phyloP scores from a whole-genome alignment of 2,329 filamentous ascomycete genomes.

The Emergomyces pasteurianus region DNA sequence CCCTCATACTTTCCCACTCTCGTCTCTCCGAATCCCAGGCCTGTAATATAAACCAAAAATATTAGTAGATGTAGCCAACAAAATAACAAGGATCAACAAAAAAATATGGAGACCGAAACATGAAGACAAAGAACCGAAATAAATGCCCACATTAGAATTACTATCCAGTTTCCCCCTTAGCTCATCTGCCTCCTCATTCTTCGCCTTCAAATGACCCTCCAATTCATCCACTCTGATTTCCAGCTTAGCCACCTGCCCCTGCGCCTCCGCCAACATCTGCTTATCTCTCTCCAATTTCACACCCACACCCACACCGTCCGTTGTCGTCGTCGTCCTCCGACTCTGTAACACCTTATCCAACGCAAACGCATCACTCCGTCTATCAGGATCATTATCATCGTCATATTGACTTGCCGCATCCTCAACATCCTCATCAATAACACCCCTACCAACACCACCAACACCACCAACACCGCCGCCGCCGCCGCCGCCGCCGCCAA shows the following conservation, averaged over 20 bases:
- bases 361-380: slow-evolving; percentile 53
- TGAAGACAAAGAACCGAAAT: slow-evolving; percentile 1
- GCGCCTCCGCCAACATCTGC: slow-evolving; percentile 66
- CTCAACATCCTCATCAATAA: slow-evolving; percentile 60
- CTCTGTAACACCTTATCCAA: slow-evolving; percentile 40
- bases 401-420: slow-evolving; percentile 36
- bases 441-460: slow-evolving; percentile 38
- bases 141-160: slow-evolving; percentile 31
- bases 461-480: slow-evolving; percentile 43
- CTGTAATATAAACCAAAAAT: slow-evolving; percentile 13
- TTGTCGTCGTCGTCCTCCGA: slow-evolving; percentile 37
- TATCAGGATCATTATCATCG: slow-evolving; percentile 34
- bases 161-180: slow-evolving; percentile 48
- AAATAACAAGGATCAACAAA: not conserved
- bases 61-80: slow-evolving; percentile 1
- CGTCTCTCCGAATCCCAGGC: slow-evolving; percentile 52
- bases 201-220: slow-evolving; percentile 56
- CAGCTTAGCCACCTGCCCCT: slow-evolving; percentile 62
- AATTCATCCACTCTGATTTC: slow-evolving; percentile 61
- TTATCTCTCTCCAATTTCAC: slow-evolving; percentile 46
- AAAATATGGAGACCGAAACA: slow-evolving; percentile 2
- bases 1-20: slow-evolving; percentile 50
- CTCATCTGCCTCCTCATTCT: slow-evolving; percentile 56
- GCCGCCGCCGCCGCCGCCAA: slow-evolving; percentile 30
- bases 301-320: slow-evolving; percentile 17